Evolutionary conservation across 768 basidiomycete genomes (phyloP).

Genomic region (Russula sp.): DNA sequence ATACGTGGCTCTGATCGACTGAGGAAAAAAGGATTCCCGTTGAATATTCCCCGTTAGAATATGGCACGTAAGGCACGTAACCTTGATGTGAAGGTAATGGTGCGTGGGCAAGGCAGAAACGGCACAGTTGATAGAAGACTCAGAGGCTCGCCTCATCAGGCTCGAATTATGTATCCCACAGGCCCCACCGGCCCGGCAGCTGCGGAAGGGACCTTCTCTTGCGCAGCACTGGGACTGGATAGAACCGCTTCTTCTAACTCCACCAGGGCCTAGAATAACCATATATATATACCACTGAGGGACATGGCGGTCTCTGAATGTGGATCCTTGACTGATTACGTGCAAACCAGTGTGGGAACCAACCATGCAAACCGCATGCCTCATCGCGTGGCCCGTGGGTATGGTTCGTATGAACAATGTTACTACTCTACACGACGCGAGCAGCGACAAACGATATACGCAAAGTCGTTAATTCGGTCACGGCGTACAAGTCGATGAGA

Average conservation of each 20-base stretch:
- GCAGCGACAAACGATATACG: too few species aligned
- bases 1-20: neutral
- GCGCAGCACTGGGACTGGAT: too few species aligned
- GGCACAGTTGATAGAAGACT: too few species aligned
- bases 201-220: neutral
- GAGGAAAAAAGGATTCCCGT: neutral
- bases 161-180: neutral
- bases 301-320: too few species aligned
- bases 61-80: neutral
- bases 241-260: neutral
- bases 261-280: too few species aligned
- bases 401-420: too few species aligned
- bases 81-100: neutral
- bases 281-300: too few species aligned
- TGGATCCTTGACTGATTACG: neutral
- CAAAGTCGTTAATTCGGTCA: neutral
- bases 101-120: neutral
- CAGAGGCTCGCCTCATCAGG: too few species aligned
- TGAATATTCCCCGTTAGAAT: neutral
- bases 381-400: too few species aligned
- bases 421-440: too few species aligned
- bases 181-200: constrained; percentile 1
- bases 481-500: neutral
- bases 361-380: neutral
- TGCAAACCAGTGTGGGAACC: too few species aligned